phyloP scores from a whole-genome alignment of 176 grass and related monocot genomes.

The Musa itinerans region DNA sequence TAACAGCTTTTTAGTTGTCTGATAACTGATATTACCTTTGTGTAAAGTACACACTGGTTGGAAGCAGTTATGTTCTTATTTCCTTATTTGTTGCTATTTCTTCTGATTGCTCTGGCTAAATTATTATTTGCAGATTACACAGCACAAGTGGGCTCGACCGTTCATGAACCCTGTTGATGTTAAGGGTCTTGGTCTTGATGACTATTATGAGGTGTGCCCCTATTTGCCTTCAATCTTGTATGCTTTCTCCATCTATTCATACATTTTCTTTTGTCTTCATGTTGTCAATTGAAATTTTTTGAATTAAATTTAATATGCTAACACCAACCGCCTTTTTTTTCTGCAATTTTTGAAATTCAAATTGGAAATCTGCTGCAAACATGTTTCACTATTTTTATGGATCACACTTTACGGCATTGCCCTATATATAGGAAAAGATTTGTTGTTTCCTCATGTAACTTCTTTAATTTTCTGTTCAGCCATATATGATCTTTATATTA shows the following conservation, averaged over 20 bases:
- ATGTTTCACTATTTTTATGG: not conserved
- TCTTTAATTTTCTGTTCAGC: not conserved
- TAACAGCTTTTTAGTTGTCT: not conserved
- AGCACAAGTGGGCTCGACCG: conserved; percentile 50
- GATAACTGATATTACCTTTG: not conserved
- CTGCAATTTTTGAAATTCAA: not conserved
- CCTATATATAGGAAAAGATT: not conserved
- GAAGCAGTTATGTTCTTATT: not conserved
- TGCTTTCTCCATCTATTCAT: not conserved
- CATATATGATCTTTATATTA: too few species aligned
- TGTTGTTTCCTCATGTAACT: not conserved
- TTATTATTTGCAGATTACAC: conserved; percentile 46
- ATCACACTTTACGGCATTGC: not conserved
- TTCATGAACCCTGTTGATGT: conserved; percentile 83
- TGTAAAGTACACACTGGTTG: not conserved
- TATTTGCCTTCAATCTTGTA: not conserved
- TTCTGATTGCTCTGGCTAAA: conserved; percentile 21
- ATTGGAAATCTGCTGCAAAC: not conserved
- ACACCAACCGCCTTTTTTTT: not conserved
- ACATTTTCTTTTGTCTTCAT: not conserved
- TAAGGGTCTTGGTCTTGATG: conserved; percentile 50
- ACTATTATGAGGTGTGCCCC: conserved; percentile 65
- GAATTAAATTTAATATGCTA: not conserved
- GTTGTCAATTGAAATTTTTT: not conserved
- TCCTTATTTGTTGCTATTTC: conserved; percentile 1